Conservation (phyloP, 2,329 filamentous ascomycete species). For the Penicillium sp. region DNA sequence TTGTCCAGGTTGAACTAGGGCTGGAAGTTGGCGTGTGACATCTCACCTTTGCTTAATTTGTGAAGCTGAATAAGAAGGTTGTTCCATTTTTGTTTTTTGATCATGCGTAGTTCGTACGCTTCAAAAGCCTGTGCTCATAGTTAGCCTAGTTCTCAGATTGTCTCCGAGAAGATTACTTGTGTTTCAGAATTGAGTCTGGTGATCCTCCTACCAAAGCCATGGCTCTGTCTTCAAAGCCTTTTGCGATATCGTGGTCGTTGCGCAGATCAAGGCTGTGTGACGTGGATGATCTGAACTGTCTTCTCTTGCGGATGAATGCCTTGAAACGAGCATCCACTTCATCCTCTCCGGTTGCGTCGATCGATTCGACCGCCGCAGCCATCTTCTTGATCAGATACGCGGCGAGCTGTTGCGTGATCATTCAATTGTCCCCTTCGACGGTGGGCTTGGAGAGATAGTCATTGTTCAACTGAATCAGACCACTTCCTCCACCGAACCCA, state of each 20-base stretch:
- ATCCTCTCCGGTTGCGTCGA: slow-evolving; percentile 3
- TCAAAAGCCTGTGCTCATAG: slow-evolving; percentile 15
- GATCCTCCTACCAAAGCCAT: slow-evolving; percentile 7
- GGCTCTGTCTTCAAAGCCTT: slow-evolving; percentile 12
- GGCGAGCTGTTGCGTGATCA: slow-evolving; percentile 51
- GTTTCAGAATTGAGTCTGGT: too few species aligned
- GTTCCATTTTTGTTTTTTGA: slow-evolving; percentile 46
- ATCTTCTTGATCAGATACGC: slow-evolving; percentile 47
- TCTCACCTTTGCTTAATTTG: slow-evolving; percentile 23
- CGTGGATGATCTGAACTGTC: not conserved
- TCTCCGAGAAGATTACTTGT: too few species aligned
- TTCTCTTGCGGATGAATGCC: slow-evolving; percentile 7
- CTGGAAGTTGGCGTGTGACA: not conserved
- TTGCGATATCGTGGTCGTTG: slow-evolving; percentile 11
- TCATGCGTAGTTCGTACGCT: slow-evolving; percentile 41
- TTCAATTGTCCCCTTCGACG: slow-evolving; percentile 54
- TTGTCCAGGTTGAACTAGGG: too few species aligned
- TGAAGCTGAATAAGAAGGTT: slow-evolving; percentile 34
- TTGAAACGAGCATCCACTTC: slow-evolving; percentile 15
- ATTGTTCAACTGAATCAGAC: slow-evolving; percentile 46
- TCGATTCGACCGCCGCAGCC: slow-evolving; percentile 27
- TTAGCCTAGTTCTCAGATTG: not conserved
- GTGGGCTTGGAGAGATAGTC: slow-evolving; percentile 43
- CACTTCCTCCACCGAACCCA: slow-evolving; percentile 49
- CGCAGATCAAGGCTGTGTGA: slow-evolving; percentile 1